A percentile compares a stretch with the other conserved stretches of the same genome.
phyloP scores from a whole-genome alignment of 768 basidiomycete genomes.

The Leccinum subgranulosum region DNA sequence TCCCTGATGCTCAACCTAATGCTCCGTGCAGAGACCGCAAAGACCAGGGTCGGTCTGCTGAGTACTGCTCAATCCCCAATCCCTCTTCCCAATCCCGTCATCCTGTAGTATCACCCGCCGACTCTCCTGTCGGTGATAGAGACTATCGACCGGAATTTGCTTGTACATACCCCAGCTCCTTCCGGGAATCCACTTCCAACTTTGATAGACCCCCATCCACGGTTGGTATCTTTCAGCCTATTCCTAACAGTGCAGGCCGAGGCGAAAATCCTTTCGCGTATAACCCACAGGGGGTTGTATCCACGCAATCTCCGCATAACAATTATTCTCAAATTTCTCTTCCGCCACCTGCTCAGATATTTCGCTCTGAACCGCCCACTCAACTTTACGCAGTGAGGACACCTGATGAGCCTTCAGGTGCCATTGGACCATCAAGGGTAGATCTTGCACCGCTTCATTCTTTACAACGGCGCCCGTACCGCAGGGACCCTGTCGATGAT shows the following conservation, averaged over 20 bases:
- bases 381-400: constrained; percentile 31
- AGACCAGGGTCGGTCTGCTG: constrained; percentile 13
- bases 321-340: constrained; percentile 25
- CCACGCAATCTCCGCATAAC: constrained; percentile 9
- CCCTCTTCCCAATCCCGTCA: constrained; percentile 5
- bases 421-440: constrained; percentile 29
- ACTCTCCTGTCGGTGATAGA: constrained; percentile 11
- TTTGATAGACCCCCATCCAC: constrained; percentile 20
- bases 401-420: constrained; percentile 14
- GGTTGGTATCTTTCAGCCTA: constrained; percentile 11
- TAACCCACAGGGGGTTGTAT: constrained; percentile 4
- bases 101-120: not conserved
- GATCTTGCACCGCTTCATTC: constrained; percentile 58
- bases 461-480: constrained; percentile 55
- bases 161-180: constrained; percentile 16
- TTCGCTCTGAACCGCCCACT: constrained; percentile 25
- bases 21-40: constrained; percentile 12
- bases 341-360: constrained; percentile 32
- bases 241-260: constrained; percentile 3
- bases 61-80: constrained; percentile 4
- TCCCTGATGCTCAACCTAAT: constrained; percentile 9
- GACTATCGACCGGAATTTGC: constrained; percentile 12
- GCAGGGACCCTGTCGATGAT: constrained; percentile 62
- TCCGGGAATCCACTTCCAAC: constrained; percentile 18
- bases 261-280: constrained; percentile 8